Evolutionary conservation across 495 filamentous ascomycete species (phyloP).

Genomic region (Astrothelium subdiscretum): DNA sequence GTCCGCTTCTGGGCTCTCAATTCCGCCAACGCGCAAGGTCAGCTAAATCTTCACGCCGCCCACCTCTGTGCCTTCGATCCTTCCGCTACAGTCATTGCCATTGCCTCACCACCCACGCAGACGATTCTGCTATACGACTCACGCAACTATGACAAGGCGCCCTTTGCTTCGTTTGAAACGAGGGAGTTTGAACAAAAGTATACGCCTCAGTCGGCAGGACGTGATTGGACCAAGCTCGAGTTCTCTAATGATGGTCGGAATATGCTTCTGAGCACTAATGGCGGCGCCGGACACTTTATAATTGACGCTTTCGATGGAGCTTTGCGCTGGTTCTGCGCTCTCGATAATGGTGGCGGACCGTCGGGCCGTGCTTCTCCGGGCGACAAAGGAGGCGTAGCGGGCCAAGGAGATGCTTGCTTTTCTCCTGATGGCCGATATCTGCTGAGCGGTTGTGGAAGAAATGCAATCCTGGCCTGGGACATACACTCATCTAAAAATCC

Average conservation of each 20-base stretch:
- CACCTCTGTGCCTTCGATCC: conserved; percentile 81
- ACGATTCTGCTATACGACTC: conserved; percentile 83
- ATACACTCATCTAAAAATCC: conserved; percentile 42
- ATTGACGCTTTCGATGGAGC: conserved; percentile 79
- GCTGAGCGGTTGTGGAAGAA: conserved; percentile 54
- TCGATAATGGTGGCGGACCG: conserved; percentile 32
- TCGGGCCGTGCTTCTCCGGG: conserved; percentile 38
- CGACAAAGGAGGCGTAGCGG: conserved; percentile 26
- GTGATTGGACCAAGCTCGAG: conserved; percentile 72
- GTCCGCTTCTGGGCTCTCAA: conserved; percentile 75
- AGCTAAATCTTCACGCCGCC: conserved; percentile 62
- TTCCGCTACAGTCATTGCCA: conserved; percentile 78
- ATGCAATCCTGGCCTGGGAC: conserved; percentile 76
- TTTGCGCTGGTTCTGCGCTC: conserved; percentile 48
- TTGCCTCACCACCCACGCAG: conserved; percentile 68
- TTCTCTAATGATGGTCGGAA: conserved; percentile 92
- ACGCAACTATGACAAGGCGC: conserved; percentile 80
- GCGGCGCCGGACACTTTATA: conserved; percentile 65
- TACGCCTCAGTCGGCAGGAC: conserved; percentile 37
- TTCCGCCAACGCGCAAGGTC: conserved; percentile 61
- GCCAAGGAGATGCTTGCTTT: conserved; percentile 76
- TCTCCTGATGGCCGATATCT: conserved; percentile 79
- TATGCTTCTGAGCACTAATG: conserved; percentile 66
- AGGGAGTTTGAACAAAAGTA: conserved; percentile 45
- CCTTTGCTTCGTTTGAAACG: conserved; percentile 78